Percentiles rank a stretch among this genome's conserved stretches.
phyloP scores from a whole-genome alignment of 179 eudicot genomes.

The Silene vulgaris region DNA sequence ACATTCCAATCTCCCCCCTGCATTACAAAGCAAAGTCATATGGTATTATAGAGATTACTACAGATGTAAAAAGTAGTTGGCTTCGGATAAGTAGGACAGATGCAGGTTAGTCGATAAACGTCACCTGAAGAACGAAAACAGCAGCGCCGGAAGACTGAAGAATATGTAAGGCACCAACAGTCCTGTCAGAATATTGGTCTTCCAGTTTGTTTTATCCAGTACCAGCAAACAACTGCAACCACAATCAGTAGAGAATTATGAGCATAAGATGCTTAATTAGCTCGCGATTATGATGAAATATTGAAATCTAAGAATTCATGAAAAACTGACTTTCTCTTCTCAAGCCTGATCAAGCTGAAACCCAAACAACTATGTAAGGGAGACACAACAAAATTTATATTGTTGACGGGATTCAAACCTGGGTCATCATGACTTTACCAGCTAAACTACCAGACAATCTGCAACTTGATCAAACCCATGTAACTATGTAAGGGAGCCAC shows the following conservation, averaged over 20 bases:
- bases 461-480: no score
- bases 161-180: conserved; percentile 73
- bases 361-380: no score
- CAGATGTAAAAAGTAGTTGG: neutral
- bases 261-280: no score
- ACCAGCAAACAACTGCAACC: conserved; percentile 56
- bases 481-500: no score
- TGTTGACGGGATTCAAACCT: no score
- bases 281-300: no score
- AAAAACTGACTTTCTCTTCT: no score
- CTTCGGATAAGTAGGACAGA: neutral
- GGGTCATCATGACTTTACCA: no score
- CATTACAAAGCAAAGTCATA: conserved; percentile 13
- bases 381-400: no score
- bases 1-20: conserved; percentile 87
- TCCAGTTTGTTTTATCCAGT: conserved; percentile 82
- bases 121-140: conserved; percentile 59
- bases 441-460: no score
- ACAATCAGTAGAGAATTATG: neutral
- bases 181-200: conserved; percentile 64
- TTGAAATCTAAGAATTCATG: no score
- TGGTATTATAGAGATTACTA: neutral
- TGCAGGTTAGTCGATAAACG: neutral
- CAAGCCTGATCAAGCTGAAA: no score
- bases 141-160: conserved; percentile 56